Conservation (phyloP, 2,329 filamentous ascomycete species). For the Claviceps africana region DNA sequence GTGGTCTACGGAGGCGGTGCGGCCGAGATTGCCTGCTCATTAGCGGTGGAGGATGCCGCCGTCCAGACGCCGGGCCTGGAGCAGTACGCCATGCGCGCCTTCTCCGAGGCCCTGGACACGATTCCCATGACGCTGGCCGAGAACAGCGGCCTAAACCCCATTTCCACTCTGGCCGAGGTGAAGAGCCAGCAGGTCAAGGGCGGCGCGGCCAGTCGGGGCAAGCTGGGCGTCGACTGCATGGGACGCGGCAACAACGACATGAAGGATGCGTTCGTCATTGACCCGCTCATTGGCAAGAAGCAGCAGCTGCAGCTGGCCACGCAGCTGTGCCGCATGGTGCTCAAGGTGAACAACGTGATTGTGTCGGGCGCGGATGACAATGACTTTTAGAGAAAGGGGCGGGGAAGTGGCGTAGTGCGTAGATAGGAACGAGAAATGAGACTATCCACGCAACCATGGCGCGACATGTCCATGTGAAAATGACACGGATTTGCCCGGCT, state of each 20-base stretch:
- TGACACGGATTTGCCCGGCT: too few relatives aligned
- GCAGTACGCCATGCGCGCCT: conserved; percentile 98
- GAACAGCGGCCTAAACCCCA: conserved; percentile 92
- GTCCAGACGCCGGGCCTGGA: conserved; percentile 93
- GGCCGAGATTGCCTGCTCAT: conserved; percentile 90
- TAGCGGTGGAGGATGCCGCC: conserved; percentile 90
- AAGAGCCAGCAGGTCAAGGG: conserved; percentile 94
- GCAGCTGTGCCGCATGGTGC: conserved; percentile 93
- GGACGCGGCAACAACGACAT: conserved; percentile 88
- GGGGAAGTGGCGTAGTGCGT: too few relatives aligned
- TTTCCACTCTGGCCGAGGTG: conserved; percentile 84
- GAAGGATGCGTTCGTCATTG: conserved; percentile 95
- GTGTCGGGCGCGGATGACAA: conserved; percentile 76
- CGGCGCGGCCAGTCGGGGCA: conserved; percentile 31
- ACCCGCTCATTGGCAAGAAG: conserved; percentile 94
- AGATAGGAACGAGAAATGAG: too few relatives aligned
- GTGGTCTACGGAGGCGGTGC: conserved; percentile 96
- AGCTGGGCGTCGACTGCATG: conserved; percentile 96
- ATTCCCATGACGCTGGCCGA: conserved; percentile 93
- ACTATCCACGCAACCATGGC: too few relatives aligned
- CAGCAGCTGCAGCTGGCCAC: conserved; percentile 94
- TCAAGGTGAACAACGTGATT: conserved; percentile 96
- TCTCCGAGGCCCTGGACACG: conserved; percentile 84
- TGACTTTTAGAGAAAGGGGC: conserved; percentile 69
- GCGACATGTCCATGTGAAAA: too few relatives aligned